These are phyloP conservation scores for Paecilomyces fulvus DNA, from an alignment of 2,329 filamentous ascomycete genomes.

Conservation along the genomic window DNA sequence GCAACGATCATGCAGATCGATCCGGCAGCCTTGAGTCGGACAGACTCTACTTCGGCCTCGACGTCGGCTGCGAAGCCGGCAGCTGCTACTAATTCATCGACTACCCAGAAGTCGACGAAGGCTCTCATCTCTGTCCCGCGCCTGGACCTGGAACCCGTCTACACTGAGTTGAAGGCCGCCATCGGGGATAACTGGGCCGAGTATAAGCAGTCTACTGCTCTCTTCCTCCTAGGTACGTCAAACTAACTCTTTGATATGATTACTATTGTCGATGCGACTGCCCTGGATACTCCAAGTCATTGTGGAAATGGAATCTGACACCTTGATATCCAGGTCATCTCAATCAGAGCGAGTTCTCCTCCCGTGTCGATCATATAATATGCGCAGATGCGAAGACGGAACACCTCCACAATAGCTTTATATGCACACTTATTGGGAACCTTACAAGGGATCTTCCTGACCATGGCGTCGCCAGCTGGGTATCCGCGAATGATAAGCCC, in stretches of 20 bases:
- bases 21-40: slow-evolving; percentile 36
- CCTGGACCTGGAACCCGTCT: slow-evolving; percentile 55
- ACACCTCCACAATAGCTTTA: slow-evolving; percentile 55
- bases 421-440: slow-evolving; percentile 53
- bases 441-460: slow-evolving; percentile 52
- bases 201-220: slow-evolving; percentile 51
- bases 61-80: slow-evolving; percentile 23
- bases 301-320: slow-evolving; percentile 7
- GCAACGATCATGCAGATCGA: slow-evolving; percentile 36
- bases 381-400: slow-evolving; percentile 43
- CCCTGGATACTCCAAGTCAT: not conserved
- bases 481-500: slow-evolving; percentile 51
- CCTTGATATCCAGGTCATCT: slow-evolving; percentile 40
- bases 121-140: slow-evolving; percentile 47
- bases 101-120: slow-evolving; percentile 42
- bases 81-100: slow-evolving; percentile 15
- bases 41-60: slow-evolving; percentile 29
- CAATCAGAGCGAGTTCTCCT: slow-evolving; percentile 53
- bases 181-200: slow-evolving; percentile 52
- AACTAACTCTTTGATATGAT: slow-evolving; percentile 6
- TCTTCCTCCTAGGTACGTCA: slow-evolving; percentile 48
- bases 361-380: slow-evolving; percentile 49
- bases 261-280: not conserved
- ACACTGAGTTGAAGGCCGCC: slow-evolving; percentile 51
- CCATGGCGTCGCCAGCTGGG: slow-evolving; percentile 55